phyloP scores from a whole-genome alignment of 2,329 filamentous ascomycete genomes.

The Calonectria pseudoreteaudii region DNA sequence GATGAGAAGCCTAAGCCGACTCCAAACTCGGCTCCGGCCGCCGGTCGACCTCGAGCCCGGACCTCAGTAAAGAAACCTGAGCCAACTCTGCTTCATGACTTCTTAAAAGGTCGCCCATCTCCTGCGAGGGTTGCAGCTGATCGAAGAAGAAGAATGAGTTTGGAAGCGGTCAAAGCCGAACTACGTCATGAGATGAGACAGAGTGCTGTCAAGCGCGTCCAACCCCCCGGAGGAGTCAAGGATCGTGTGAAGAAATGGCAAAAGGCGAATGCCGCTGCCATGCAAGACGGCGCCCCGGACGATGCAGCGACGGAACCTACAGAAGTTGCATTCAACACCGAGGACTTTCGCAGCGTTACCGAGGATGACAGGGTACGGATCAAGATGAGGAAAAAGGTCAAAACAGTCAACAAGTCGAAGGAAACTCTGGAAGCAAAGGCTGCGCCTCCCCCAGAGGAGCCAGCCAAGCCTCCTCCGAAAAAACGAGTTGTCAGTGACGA shows the following conservation, averaged over 20 bases:
- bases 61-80: conserved; percentile 54
- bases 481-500: conserved; percentile 95
- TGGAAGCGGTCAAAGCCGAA: conserved; percentile 69
- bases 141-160: conserved; percentile 65
- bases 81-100: conserved; percentile 66
- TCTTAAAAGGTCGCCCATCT: conserved; percentile 67
- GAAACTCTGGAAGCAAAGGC: conserved; percentile 38
- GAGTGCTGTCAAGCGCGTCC: conserved; percentile 68
- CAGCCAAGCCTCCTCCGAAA: conserved; percentile 73
- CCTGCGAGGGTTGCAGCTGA: conserved; percentile 66
- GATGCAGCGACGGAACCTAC: conserved; percentile 68
- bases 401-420: conserved; percentile 48
- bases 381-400: conserved; percentile 61
- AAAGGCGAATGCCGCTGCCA: conserved; percentile 77
- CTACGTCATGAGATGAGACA: conserved; percentile 67
- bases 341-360: conserved; percentile 68
- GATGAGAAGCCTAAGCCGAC: conserved; percentile 41
- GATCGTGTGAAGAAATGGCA: conserved; percentile 90
- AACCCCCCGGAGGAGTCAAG: conserved; percentile 75
- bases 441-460: conserved; percentile 32
- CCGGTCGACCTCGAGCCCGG: conserved; percentile 45
- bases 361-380: conserved; percentile 71
- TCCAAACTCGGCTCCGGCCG: conserved; percentile 58
- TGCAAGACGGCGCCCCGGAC: conserved; percentile 63
- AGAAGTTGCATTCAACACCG: conserved; percentile 70